A percentile compares a stretch with the other conserved stretches of the same genome.
Evolutionary conservation across 176 grass and related monocot species (phyloP).

Genomic region (Otatea glauca): DNA sequence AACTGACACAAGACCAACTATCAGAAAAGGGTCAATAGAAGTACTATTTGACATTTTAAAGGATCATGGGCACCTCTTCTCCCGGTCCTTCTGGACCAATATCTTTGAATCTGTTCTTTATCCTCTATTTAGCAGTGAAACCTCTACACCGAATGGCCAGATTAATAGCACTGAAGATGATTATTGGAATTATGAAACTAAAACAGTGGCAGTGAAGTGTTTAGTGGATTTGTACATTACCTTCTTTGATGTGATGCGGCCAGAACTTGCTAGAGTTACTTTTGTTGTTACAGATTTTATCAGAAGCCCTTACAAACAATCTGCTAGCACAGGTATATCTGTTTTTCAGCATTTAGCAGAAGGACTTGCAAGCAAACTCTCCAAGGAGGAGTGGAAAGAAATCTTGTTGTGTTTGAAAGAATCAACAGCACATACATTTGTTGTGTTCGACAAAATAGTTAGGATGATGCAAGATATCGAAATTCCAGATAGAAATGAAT

Average conservation of each 20-base stretch:
- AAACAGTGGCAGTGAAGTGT: constrained; percentile 72
- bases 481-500: constrained; percentile 84
- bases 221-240: constrained; percentile 74
- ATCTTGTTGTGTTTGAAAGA: constrained; percentile 76
- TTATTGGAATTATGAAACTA: constrained; percentile 73
- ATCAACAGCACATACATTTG: constrained; percentile 59
- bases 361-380: constrained; percentile 71
- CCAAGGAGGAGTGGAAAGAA: constrained; percentile 76
- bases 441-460: constrained; percentile 71
- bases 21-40: constrained; percentile 93
- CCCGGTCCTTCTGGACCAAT: constrained; percentile 73
- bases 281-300: constrained; percentile 70
- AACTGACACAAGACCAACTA: constrained; percentile 82
- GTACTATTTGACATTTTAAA: constrained; percentile 97
- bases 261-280: constrained; percentile 71
- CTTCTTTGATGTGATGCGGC: constrained; percentile 78
- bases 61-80: constrained; percentile 92
- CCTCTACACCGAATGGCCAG: constrained; percentile 45
- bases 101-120: constrained; percentile 87
- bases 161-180: constrained; percentile 60
- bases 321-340: constrained; percentile 70
- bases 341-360: constrained; percentile 73
- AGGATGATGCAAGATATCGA: constrained; percentile 84
- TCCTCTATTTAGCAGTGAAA: constrained; percentile 71
- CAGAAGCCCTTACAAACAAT: constrained; percentile 79